Base-by-base conservation (phyloP, 176 grass and related monocot genomes). In the Hsuehochloa calcarea region DNA sequence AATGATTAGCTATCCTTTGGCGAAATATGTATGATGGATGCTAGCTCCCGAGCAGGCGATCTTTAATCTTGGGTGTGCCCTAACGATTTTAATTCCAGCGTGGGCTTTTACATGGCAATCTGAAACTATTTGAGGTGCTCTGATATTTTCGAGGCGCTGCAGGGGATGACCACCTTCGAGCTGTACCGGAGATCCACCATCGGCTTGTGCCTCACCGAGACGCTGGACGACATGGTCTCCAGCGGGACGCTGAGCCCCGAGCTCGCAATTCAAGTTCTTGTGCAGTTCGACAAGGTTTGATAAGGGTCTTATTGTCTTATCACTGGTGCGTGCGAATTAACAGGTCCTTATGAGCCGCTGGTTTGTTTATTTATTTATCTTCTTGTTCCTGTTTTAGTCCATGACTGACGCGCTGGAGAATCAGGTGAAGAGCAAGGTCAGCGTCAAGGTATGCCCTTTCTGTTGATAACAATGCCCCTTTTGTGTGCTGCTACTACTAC, bases 271-370 rank as follows among this genome's bases (percentile, higher is more conserved):
- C 85, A 93, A 74, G 96, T 98, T 65, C 91, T 95, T 17, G 80
- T 95, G 76, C 93, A 93, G 77, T 98, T 98, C 56, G 96, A 98
- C 85, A 89, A 95, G 96, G 95, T 98, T 47, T 66, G 54, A 58
- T 74, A 52, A 40, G 25, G 5, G 5, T 62, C 65, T 78, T 52
- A 55, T 13, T 3, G 5, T 62, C 65, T 78, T 52, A 55, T 43
- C 20, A 26, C 17, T 84, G 41, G 7, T 38, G 49, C 58, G 15
- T 39, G 26, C 10, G 49, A 66, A 52, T 85, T 17, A 6, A 12
- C 31, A 71, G 34, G 19, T 44, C 19, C 3, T 41, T 19, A 16
- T 23, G 54, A 11, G 8, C 51, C n/a, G 1, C 39, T 60, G 40
- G 29, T 35, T 62, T 76, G 20, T 25, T 73, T 25, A n/a, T n/a